phyloP scores from a whole-genome alignment of 2,329 filamentous ascomycete genomes.

The Ascochyta rabiei region DNA sequence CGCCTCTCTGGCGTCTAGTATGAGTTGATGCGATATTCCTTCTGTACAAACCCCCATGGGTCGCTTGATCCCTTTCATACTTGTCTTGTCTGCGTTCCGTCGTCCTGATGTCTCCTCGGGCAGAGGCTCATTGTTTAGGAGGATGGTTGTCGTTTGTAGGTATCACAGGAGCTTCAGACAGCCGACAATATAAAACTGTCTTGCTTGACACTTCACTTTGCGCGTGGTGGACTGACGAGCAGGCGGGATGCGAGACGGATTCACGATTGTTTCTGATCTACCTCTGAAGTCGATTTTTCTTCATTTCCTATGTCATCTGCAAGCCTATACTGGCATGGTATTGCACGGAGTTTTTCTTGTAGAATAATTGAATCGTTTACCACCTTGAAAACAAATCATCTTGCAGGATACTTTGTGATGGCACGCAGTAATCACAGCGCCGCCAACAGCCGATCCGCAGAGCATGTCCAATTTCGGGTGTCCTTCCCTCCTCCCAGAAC shows the following conservation, averaged over 20 bases:
- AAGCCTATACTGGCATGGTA: constrained; percentile 3
- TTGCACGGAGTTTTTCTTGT: constrained; percentile 10
- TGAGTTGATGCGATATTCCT: constrained; percentile 24
- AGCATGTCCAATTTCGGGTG: not conserved
- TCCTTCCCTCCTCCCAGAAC: not conserved
- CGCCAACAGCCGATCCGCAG: not conserved
- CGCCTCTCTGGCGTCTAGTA: constrained; percentile 18
- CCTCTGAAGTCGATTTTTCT: constrained; percentile 10
- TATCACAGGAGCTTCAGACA: constrained; percentile 16
- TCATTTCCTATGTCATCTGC: constrained; percentile 12
- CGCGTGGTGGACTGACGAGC: constrained; percentile 6
- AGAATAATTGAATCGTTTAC: constrained; percentile 5
- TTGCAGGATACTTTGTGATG: not conserved
- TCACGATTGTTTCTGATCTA: constrained; percentile 14
- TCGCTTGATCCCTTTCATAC: constrained; percentile 35
- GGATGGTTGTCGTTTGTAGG: constrained; percentile 26
- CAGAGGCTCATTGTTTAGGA: constrained; percentile 23
- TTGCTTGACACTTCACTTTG: constrained; percentile 10
- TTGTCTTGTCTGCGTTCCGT: constrained; percentile 30
- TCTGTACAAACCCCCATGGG: constrained; percentile 25
- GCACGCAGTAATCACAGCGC: not conserved
- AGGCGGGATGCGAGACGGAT: constrained; percentile 1
- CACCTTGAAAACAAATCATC: not conserved
- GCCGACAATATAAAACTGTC: constrained; percentile 16
- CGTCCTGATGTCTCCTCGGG: constrained; percentile 29